Evolutionary conservation across 2,329 filamentous ascomycete genomes (phyloP).

Genomic region (Calonectria honghensis): DNA sequence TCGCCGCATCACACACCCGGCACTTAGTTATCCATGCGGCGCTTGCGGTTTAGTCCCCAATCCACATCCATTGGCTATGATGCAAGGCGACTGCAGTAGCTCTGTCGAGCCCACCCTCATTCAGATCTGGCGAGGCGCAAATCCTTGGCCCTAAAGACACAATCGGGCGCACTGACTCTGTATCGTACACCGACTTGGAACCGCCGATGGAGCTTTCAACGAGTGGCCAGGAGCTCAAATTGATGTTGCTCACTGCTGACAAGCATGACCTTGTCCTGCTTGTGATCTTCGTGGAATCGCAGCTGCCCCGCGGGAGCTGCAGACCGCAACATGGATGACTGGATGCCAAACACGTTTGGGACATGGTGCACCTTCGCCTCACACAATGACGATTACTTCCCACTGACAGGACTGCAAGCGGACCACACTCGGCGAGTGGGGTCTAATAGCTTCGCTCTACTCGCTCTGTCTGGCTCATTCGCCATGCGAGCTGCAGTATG

Average conservation of each 20-base stretch:
- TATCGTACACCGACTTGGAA: slow-evolving; percentile 34
- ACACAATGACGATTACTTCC: slow-evolving; percentile 32
- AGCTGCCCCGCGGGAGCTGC: slow-evolving; percentile 20
- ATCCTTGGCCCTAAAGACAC: slow-evolving; percentile 23
- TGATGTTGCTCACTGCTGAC: neutral
- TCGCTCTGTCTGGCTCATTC: slow-evolving; percentile 5
- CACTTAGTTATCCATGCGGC: slow-evolving; percentile 35
- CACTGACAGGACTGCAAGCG: slow-evolving; percentile 43
- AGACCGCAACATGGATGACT: slow-evolving; percentile 17
- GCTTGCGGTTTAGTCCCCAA: slow-evolving; percentile 30
- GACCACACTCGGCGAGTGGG: slow-evolving; percentile 34
- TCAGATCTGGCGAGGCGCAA: slow-evolving; percentile 36
- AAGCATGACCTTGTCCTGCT: slow-evolving; percentile 6
- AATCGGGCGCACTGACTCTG: slow-evolving; percentile 26
- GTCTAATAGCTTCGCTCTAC: slow-evolving; percentile 42
- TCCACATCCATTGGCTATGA: slow-evolving; percentile 28
- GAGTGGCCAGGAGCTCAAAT: neutral
- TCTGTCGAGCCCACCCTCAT: slow-evolving; percentile 24
- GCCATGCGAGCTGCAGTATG: slow-evolving; percentile 44
- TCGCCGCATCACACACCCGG: slow-evolving; percentile 33
- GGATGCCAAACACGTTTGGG: slow-evolving; percentile 10
- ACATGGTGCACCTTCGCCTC: slow-evolving; percentile 16
- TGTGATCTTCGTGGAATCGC: slow-evolving; percentile 7
- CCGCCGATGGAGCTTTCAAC: neutral
- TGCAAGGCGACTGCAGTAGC: slow-evolving; percentile 41